Evolutionary conservation across 2,329 filamentous ascomycete species (phyloP).

Genomic region (Diaporthe sp.): DNA sequence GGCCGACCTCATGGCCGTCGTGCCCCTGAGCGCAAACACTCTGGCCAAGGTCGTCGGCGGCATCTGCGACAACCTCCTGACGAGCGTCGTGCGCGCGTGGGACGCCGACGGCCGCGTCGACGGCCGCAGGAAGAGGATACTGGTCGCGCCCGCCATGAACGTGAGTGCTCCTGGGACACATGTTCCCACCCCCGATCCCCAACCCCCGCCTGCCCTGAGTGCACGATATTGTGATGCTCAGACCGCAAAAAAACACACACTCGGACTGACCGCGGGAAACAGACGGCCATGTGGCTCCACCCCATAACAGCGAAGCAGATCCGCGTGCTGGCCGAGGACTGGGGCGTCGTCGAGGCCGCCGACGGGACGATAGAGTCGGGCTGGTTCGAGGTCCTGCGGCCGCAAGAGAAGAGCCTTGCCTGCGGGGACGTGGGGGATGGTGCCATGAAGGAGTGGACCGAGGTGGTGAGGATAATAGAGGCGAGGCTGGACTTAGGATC

Average conservation of each 20-base stretch:
- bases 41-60: slow-evolving; percentile 88
- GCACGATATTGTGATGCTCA: not conserved
- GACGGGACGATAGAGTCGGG: slow-evolving; percentile 45
- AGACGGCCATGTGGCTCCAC: slow-evolving; percentile 84
- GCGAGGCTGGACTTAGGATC: slow-evolving; percentile 58
- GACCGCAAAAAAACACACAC: not conserved
- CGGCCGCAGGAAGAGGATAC: slow-evolving; percentile 72
- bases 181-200: not conserved
- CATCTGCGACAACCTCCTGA: slow-evolving; percentile 82
- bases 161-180: slow-evolving; percentile 54
- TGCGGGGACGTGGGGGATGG: slow-evolving; percentile 88
- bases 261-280: not conserved
- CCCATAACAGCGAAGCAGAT: slow-evolving; percentile 84
- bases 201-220: not conserved
- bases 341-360: slow-evolving; percentile 66
- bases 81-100: slow-evolving; percentile 86
- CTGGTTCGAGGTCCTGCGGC: slow-evolving; percentile 78
- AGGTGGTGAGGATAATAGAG: slow-evolving; percentile 78
- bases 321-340: slow-evolving; percentile 78
- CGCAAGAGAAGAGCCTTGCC: slow-evolving; percentile 82
- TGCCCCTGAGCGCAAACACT: slow-evolving; percentile 86
- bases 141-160: slow-evolving; percentile 71
- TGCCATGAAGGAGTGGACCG: slow-evolving; percentile 85
- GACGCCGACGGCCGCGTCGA: slow-evolving; percentile 79
- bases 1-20: slow-evolving; percentile 86